Evolutionary conservation across 2,329 filamentous ascomycete genomes (phyloP).

Genomic region (Penicillium aurantiogriseum): DNA sequence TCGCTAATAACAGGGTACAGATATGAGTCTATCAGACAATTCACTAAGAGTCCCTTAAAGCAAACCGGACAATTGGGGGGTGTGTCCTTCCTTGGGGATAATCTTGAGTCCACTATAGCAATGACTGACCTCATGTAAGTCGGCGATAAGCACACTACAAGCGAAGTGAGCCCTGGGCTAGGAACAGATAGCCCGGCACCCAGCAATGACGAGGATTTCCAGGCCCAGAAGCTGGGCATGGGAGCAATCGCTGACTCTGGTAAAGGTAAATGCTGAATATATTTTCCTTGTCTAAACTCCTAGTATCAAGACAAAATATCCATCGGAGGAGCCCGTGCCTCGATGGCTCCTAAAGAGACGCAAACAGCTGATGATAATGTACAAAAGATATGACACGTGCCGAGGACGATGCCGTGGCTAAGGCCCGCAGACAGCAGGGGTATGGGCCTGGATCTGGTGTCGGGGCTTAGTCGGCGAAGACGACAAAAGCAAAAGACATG

Average conservation of each 20-base stretch:
- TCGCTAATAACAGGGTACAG: conserved; percentile 30
- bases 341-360: conserved; percentile 15
- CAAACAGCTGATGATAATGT: conserved; percentile 43
- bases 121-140: conserved; percentile 16
- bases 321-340: conserved; percentile 1
- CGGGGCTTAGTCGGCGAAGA: conserved; percentile 46
- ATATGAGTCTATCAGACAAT: conserved; percentile 59
- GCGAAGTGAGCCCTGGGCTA: conserved; percentile 31
- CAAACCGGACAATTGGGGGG: conserved; percentile 58
- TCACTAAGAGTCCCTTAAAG: conserved; percentile 52
- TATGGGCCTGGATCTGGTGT: conserved; percentile 56
- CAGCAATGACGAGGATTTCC: conserved; percentile 52
- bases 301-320: conserved; percentile 24
- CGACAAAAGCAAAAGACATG: conserved; percentile 12
- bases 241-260: conserved; percentile 48
- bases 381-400: conserved; percentile 38
- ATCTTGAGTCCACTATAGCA: background rate
- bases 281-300: conserved; percentile 31
- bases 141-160: conserved; percentile 35
- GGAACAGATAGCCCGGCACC: conserved; percentile 45
- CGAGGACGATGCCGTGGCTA: conserved; percentile 39
- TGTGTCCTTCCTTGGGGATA: conserved; percentile 26
- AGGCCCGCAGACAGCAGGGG: conserved; percentile 51
- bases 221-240: conserved; percentile 55
- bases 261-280: conserved; percentile 34